These are phyloP conservation scores for Mortierella sp. DNA, from an alignment of 371 early-diverging fungal species.

Conservation along the genomic window DNA sequence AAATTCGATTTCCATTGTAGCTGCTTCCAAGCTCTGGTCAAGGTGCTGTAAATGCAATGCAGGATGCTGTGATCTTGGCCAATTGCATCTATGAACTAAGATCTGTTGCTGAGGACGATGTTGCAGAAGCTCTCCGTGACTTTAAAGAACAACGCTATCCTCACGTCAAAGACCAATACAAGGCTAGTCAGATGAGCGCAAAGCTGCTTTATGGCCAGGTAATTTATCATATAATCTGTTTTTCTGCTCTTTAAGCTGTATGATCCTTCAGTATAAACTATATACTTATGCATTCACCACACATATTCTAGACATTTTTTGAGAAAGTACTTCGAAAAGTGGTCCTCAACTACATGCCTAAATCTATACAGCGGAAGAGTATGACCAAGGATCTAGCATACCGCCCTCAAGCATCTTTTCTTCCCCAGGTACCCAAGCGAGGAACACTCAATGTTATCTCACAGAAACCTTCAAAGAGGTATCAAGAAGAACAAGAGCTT, in stretches of 20 bases:
- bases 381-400: neutral
- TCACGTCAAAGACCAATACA: slow-evolving; percentile 3
- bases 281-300: neutral
- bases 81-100: slow-evolving; percentile 17
- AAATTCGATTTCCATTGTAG: neutral
- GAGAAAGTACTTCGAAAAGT: slow-evolving; percentile 18
- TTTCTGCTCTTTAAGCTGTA: neutral
- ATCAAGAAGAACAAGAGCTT: neutral
- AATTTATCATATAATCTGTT: neutral
- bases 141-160: slow-evolving; percentile 13
- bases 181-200: neutral
- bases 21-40: slow-evolving; percentile 8
- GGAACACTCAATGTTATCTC: neutral
- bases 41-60: slow-evolving; percentile 28
- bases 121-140: slow-evolving; percentile 6
- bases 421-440: neutral
- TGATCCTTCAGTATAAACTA: neutral
- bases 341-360: slow-evolving; percentile 16
- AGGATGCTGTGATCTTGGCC: slow-evolving; percentile 17
- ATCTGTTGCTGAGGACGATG: neutral
- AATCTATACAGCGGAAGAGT: neutral
- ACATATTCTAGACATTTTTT: neutral
- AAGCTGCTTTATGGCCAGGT: slow-evolving; percentile 18
- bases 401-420: neutral
- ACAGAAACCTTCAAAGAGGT: neutral